Base-by-base conservation (phyloP, 176 grass and related monocot genomes). In the Aegilops tauschii region DNA sequence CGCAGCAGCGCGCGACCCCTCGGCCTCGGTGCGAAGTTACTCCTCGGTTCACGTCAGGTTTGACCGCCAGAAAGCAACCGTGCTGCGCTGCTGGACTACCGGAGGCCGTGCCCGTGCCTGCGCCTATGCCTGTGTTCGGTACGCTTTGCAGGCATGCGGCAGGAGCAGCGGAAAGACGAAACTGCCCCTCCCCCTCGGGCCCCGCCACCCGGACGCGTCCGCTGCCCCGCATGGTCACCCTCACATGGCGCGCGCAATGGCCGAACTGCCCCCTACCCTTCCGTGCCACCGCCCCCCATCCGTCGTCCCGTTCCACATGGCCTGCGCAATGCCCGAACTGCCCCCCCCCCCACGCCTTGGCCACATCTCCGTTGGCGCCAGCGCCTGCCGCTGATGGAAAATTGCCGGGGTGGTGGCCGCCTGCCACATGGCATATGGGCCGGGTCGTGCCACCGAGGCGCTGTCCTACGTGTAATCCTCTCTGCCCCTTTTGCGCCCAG, bases 341-440 rank as follows among this genome's bases (percentile, higher is more conserved):
- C 83, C 83, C 17, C 13, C 17, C 13, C 12, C 6, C 6, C 81
- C 23, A 76, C 44, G 13, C 6, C 36, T 30, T 58, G 81, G 50
- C 49, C 67, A 25, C 68, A 40, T 28, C 67, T 72, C 20, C 49
- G 13, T 12, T 21, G 80, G 44, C 64, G 80, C 6, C 20, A 58
- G 50, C 50, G 50, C 45, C 29, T 47, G 27, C 73, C 27, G 16
- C 47, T 27, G 12, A 56, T 30, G 5, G 36, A 79, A 23, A 27
- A 44, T 13, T 14, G 20, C 20, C n/a, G 9, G 21, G 61, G 21
- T 54, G 37, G n/a, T 7, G 4, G 37, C 12, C 36, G 11, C 14
- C 1, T 61, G 84, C 47, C 84, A 80, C 84, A 10, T 86, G 76
- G 74, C 73, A 2, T 76, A 17, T 18, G 63, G 13, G 34, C 14